phyloP scores from a whole-genome alignment of 2,329 filamentous ascomycete species.

The Ophiosphaerella narmari region DNA sequence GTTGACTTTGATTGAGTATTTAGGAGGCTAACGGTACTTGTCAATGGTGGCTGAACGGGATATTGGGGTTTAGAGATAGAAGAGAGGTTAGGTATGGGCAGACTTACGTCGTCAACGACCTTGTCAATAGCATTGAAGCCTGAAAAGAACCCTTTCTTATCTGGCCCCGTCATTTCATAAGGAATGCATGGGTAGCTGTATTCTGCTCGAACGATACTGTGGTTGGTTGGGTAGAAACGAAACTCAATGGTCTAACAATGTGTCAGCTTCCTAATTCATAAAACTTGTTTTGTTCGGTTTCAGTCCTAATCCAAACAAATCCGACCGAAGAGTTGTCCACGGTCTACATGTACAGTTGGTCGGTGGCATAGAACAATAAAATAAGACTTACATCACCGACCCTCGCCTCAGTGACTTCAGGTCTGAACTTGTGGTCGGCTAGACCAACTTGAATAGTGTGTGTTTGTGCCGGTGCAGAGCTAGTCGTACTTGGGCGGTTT shows the following conservation, averaged over 20 bases:
- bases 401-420: conserved; percentile 43
- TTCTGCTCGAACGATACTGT: conserved; percentile 49
- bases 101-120: conserved; percentile 24
- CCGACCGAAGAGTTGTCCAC: not conserved
- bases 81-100: too few species aligned
- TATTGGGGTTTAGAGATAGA: not conserved
- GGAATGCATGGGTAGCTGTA: conserved; percentile 50
- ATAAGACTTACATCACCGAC: conserved; percentile 43
- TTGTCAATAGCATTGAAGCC: conserved; percentile 35
- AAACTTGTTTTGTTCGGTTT: not conserved
- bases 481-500: conserved; percentile 13
- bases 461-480: conserved; percentile 24
- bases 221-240: conserved; percentile 49
- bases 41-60: not conserved
- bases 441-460: conserved; percentile 46
- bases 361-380: not conserved
- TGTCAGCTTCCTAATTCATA: not conserved
- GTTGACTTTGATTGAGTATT: conserved; percentile 34
- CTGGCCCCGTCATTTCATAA: conserved; percentile 36
- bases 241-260: conserved; percentile 43
- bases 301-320: not conserved
- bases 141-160: conserved; percentile 35
- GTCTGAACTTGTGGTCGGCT: conserved; percentile 43
- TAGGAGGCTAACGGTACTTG: conserved; percentile 27
- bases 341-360: not conserved